These are phyloP conservation scores for Exophiala alcalophila DNA, from an alignment of 2,329 filamentous ascomycete genomes.

Conservation along the genomic window DNA sequence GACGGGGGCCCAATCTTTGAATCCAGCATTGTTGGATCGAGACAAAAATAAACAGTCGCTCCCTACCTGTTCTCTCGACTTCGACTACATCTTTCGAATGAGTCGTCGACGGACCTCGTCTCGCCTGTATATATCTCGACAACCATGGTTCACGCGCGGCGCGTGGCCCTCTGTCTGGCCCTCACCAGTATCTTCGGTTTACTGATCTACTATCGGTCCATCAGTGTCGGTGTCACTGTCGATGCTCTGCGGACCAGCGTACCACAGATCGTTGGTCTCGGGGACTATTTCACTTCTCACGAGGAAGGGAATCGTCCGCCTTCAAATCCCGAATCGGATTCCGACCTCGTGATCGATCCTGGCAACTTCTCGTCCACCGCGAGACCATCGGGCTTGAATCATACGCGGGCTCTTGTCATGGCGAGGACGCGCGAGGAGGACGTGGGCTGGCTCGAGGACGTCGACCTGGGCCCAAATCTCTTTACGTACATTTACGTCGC, in stretches of 20 bases:
- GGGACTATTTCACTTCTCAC: slow-evolving; percentile 31
- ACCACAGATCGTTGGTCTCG: slow-evolving; percentile 40
- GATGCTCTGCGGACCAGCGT: slow-evolving; percentile 18
- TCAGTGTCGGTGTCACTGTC: slow-evolving; percentile 16
- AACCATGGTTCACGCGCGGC: slow-evolving; percentile 22
- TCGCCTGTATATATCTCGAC: slow-evolving; percentile 12
- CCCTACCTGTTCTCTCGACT: no score
- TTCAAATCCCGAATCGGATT: slow-evolving; percentile 4
- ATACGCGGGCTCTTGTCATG: slow-evolving; percentile 55
- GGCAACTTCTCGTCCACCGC: no score
- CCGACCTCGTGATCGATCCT: no score
- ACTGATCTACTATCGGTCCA: slow-evolving; percentile 19
- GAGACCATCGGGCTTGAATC: slow-evolving; percentile 49
- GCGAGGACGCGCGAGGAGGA: slow-evolving; percentile 44
- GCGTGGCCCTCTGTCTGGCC: slow-evolving; percentile 16
- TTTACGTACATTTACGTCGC: slow-evolving; percentile 51
- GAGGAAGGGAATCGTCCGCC: slow-evolving; percentile 2
- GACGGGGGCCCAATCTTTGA: no score
- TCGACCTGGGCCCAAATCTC: slow-evolving; percentile 47
- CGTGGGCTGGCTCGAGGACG: slow-evolving; percentile 51
- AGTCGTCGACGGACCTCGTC: slow-evolving; percentile 9
- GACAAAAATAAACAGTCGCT: no score
- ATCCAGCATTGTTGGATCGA: no score
- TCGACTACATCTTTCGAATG: no score
- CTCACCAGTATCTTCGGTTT: slow-evolving; percentile 13